Evolutionary conservation across 805 yeast species (phyloP).

Genomic region (Suhomyces sp.): DNA sequence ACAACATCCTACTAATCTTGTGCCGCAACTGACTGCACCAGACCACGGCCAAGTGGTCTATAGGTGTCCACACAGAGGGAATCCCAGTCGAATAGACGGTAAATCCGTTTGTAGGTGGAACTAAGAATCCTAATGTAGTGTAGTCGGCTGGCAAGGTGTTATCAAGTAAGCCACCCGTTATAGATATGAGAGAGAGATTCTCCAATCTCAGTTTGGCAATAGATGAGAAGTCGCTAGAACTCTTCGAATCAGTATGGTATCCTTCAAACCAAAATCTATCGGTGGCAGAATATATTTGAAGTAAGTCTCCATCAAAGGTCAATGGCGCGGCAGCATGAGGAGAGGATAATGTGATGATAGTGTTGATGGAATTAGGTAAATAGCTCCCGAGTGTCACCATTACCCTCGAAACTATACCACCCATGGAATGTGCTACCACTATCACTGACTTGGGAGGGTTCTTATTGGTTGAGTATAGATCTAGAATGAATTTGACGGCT

Average conservation of each 20-base stretch:
- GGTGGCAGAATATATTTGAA: slow-evolving; percentile 67
- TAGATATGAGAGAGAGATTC: slow-evolving; percentile 70
- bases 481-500: slow-evolving; percentile 73
- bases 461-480: slow-evolving; percentile 50
- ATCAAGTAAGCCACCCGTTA: slow-evolving; percentile 86
- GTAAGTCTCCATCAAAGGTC: slow-evolving; percentile 86
- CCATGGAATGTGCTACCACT: slow-evolving; percentile 92
- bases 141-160: slow-evolving; percentile 86
- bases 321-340: slow-evolving; percentile 94
- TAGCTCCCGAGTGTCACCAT: slow-evolving; percentile 81
- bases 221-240: slow-evolving; percentile 9
- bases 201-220: slow-evolving; percentile 47
- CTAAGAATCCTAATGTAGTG: slow-evolving; percentile 65
- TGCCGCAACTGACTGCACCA: slow-evolving; percentile 91
- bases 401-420: slow-evolving; percentile 89
- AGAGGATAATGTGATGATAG: slow-evolving; percentile 80
- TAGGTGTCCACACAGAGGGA: slow-evolving; percentile 89
- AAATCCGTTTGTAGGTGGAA: slow-evolving; percentile 76
- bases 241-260: slow-evolving; percentile 28
- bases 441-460: slow-evolving; percentile 67
- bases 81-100: slow-evolving; percentile 82
- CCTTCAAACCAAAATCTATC: slow-evolving; percentile 81
- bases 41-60: slow-evolving; percentile 91
- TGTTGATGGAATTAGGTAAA: slow-evolving; percentile 65
- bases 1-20: slow-evolving; percentile 54